Evolutionary conservation across 495 filamentous ascomycete species (phyloP).

Genomic region (Aspergillus avenaceus): DNA sequence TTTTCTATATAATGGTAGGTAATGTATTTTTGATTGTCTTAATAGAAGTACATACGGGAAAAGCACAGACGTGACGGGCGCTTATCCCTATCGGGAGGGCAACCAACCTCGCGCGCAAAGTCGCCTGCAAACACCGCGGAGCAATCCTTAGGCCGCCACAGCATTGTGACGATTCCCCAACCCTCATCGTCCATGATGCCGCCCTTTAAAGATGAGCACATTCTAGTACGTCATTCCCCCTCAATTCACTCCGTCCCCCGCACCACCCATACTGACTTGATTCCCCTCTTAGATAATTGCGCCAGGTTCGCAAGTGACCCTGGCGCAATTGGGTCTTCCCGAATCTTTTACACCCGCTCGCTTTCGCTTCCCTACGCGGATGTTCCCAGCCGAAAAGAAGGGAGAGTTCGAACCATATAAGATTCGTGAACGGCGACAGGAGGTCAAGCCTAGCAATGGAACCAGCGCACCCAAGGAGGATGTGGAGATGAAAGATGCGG

Average conservation of each 20-base stretch:
- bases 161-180: slow-evolving; percentile 12
- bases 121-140: slow-evolving; percentile 22
- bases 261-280: background rate
- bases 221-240: slow-evolving; percentile 49
- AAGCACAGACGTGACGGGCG: slow-evolving; percentile 1
- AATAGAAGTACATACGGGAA: background rate
- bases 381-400: slow-evolving; percentile 79
- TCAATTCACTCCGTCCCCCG: background rate
- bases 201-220: slow-evolving; percentile 73
- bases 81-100: slow-evolving; percentile 16
- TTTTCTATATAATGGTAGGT: background rate
- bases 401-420: slow-evolving; percentile 82
- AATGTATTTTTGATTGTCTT: too few relatives aligned
- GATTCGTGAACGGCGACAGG: slow-evolving; percentile 66
- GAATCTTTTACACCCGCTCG: slow-evolving; percentile 87
- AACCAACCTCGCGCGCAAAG: slow-evolving; percentile 22
- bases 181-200: slow-evolving; percentile 48
- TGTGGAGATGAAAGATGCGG: slow-evolving; percentile 46
- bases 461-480: slow-evolving; percentile 37
- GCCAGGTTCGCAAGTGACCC: slow-evolving; percentile 87
- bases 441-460: slow-evolving; percentile 37
- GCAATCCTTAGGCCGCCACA: slow-evolving; percentile 6
- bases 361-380: slow-evolving; percentile 79
- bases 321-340: slow-evolving; percentile 88
- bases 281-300: slow-evolving; percentile 72